phyloP scores from a whole-genome alignment of 805 yeast genomes.

The Starmerella bombicola region DNA sequence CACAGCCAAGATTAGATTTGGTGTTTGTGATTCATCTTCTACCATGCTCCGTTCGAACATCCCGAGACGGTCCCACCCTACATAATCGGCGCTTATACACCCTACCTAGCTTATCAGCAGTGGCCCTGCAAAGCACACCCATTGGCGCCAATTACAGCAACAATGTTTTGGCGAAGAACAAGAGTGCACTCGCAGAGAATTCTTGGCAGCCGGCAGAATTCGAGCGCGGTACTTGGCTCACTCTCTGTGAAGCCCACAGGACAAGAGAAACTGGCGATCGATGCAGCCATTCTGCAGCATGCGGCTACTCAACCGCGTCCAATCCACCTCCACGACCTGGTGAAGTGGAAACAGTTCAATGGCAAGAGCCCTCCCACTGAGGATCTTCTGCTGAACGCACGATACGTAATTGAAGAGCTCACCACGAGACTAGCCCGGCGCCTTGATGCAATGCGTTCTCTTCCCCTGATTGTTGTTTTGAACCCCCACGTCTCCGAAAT shows the following conservation, averaged over 20 bases:
- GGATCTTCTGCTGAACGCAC: slow-evolving; percentile 27
- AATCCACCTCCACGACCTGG: slow-evolving; percentile 22
- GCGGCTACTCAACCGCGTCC: slow-evolving; percentile 18
- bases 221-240: neutral
- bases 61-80: too few relatives aligned
- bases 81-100: too few relatives aligned
- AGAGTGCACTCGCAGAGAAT: too few relatives aligned
- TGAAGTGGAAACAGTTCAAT: slow-evolving; percentile 8
- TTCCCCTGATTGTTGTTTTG: slow-evolving; percentile 74
- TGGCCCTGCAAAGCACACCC: too few relatives aligned
- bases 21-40: too few relatives aligned
- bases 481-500: slow-evolving; percentile 78
- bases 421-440: slow-evolving; percentile 46
- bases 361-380: slow-evolving; percentile 17
- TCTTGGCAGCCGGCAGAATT: neutral
- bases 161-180: too few relatives aligned
- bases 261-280: slow-evolving; percentile 16
- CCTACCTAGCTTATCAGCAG: too few relatives aligned
- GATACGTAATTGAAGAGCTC: slow-evolving; percentile 21
- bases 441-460: slow-evolving; percentile 50
- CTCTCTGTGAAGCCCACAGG: slow-evolving; percentile 2
- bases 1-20: too few relatives aligned
- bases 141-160: too few relatives aligned
- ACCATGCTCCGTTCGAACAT: too few relatives aligned
- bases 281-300: slow-evolving; percentile 18